Conservation (phyloP, 805 yeast genomes). For the Candida namnaoensis region DNA sequence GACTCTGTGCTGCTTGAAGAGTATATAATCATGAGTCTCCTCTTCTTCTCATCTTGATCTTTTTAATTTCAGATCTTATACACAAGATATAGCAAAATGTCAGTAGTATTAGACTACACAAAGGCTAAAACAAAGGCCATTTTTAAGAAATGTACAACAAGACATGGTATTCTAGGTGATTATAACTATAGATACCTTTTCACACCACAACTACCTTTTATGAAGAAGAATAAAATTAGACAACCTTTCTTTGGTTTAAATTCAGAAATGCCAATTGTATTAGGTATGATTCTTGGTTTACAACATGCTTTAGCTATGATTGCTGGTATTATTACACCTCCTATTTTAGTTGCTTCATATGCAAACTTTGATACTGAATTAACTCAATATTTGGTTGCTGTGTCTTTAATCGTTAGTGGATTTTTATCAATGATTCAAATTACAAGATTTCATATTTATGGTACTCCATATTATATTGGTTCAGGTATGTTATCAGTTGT, state of each 20-base stretch:
- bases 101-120: too few species aligned
- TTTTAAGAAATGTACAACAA: slow-evolving; percentile 36
- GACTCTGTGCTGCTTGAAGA: too few species aligned
- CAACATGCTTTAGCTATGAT: slow-evolving; percentile 88
- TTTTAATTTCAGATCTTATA: too few species aligned
- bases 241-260: slow-evolving; percentile 82
- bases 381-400: slow-evolving; percentile 63
- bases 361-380: slow-evolving; percentile 48
- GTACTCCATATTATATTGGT: slow-evolving; percentile 75
- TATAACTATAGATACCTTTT: slow-evolving; percentile 76
- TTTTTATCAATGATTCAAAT: slow-evolving; percentile 68
- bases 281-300: slow-evolving; percentile 72
- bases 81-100: too few species aligned
- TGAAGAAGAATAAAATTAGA: slow-evolving; percentile 30
- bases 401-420: slow-evolving; percentile 64
- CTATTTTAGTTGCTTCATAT: slow-evolving; percentile 55
- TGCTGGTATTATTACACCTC: slow-evolving; percentile 86
- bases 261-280: slow-evolving; percentile 68
- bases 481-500: slow-evolving; percentile 86
- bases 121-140: too few species aligned
- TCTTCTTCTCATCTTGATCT: too few species aligned
- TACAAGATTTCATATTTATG: slow-evolving; percentile 69
- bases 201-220: slow-evolving; percentile 73
- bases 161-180: slow-evolving; percentile 79
- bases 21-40: too few species aligned